Base-by-base conservation (phyloP, 139 green algal genomes). In the Asterochloris sp. region DNA sequence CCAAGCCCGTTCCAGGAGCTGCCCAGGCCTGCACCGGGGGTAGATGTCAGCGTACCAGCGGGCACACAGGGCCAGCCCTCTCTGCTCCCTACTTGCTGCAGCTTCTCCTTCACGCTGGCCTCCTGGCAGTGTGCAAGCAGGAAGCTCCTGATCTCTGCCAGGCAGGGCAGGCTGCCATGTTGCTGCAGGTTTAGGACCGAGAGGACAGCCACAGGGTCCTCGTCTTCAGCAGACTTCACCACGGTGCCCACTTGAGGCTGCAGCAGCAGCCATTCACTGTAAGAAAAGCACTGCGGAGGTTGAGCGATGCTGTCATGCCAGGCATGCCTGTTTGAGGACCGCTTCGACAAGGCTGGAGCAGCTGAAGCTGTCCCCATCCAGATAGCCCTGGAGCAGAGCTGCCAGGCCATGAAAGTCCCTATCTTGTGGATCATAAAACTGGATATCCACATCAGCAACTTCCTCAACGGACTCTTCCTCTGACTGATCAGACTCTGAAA, bases 371-470 rank as follows among this genome's bases (percentile, higher is more conserved):
- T 87, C 76, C 0, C 91, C 94, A 82, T 98, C 94, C 62, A 98
- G 87, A 79, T 94, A 98, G 12, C 69, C 90, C 38, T 83, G 73
- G 80, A 98, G 83, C 79, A 98, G 86, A 1, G 89, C 89, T 67
- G 92, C 95, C 15, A 98, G 81, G 26, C 95, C 95, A 17, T 95
- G 94, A 74, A 95, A 98, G 87, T 98, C 95, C 0, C 84, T 82
- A n/a, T 97, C 93, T 68, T 90, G 83, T 0, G 95, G 94, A 26
- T 95, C 90, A 69, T 93, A 96, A 76, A 98, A 98, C 69, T 96
- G 89, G 79, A 98, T 97, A 62, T 97, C 86, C 0, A 98, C 90
- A 27, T 95, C 82, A 9, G 98, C 79, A 23, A 62, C 74, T 8
- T 91, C 84, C 12, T 69, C 61, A 54, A 54, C 38, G 6, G 4